Conservation (phyloP, 768 basidiomycete genomes). For the Cystofilobasidium ferigula region DNA sequence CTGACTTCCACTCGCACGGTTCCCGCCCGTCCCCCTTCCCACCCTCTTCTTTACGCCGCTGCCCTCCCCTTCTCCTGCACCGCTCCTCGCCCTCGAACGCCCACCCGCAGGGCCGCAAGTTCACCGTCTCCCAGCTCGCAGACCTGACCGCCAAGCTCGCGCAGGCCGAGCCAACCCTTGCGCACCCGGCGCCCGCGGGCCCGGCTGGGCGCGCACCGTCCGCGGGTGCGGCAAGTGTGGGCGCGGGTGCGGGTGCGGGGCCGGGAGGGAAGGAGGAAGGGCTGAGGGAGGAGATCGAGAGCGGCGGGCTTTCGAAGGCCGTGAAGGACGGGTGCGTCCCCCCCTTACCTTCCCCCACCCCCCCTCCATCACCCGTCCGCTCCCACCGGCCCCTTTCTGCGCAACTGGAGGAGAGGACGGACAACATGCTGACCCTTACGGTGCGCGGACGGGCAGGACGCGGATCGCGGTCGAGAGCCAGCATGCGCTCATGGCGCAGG, state of each 20-base stretch:
- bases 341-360: background rate
- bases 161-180: constrained; percentile 31
- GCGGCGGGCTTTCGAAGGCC: constrained; percentile 74
- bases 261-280: constrained; percentile 50
- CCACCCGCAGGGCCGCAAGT: constrained; percentile 75
- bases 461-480: constrained; percentile 85
- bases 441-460: constrained; percentile 44
- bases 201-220: constrained; percentile 46
- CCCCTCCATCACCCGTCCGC: no score
- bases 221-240: no score
- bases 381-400: no score
- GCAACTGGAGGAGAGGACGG: no score
- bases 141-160: constrained; percentile 80
- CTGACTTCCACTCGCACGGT: background rate
- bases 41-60: no score
- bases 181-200: constrained; percentile 33
- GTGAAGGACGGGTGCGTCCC: constrained; percentile 69
- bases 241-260: no score
- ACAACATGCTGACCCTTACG: background rate
- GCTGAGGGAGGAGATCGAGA: constrained; percentile 62
- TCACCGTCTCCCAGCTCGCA: constrained; percentile 77
- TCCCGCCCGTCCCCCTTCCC: background rate
- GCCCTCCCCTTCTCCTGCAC: no score
- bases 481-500: constrained; percentile 84
- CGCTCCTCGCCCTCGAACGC: no score